Conservation (phyloP, 805 yeast genomes). For the Saturnispora quitensis region DNA sequence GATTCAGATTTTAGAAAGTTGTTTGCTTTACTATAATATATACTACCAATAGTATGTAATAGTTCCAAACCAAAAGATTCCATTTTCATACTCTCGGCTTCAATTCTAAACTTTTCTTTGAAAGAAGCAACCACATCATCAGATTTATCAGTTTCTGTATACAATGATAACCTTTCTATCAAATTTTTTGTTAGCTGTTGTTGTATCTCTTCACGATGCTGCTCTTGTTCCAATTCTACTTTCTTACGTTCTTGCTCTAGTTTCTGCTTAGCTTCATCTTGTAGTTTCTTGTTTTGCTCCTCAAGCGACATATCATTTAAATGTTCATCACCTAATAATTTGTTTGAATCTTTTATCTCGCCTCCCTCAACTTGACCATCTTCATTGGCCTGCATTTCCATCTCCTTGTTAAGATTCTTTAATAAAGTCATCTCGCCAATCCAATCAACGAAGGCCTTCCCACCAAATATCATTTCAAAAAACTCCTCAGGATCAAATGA, state of each 20-base stretch:
- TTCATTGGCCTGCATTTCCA: conserved; percentile 32
- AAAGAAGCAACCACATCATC: conserved; percentile 52
- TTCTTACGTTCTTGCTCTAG: conserved; percentile 47
- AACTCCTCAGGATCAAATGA: conserved; percentile 80
- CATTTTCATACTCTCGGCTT: conserved; percentile 75
- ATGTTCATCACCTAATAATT: conserved; percentile 21
- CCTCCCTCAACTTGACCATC: conserved; percentile 31
- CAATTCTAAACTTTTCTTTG: conserved; percentile 42
- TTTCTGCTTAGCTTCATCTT: conserved; percentile 26
- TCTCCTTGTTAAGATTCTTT: conserved; percentile 53
- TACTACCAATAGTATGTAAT: conserved; percentile 71
- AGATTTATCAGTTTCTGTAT: conserved; percentile 51
- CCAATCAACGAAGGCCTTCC: conserved; percentile 69
- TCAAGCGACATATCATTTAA: conserved; percentile 13
- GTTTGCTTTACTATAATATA: conserved; percentile 67
- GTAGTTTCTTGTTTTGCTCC: conserved; percentile 24
- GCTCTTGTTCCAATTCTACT: conserved; percentile 68
- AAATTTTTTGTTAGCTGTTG: conserved; percentile 43
- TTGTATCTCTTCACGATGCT: conserved; percentile 46
- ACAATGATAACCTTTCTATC: conserved; percentile 35
- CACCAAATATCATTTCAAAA: conserved; percentile 77
- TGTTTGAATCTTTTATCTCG: conserved; percentile 30
- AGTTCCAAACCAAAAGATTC: conserved; percentile 94
- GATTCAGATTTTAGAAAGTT: conserved; percentile 67
- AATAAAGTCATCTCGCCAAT: conserved; percentile 69